Evolutionary conservation across 306 rosid genomes (phyloP).

Genomic region (Psophocarpus tetragonolobus): DNA sequence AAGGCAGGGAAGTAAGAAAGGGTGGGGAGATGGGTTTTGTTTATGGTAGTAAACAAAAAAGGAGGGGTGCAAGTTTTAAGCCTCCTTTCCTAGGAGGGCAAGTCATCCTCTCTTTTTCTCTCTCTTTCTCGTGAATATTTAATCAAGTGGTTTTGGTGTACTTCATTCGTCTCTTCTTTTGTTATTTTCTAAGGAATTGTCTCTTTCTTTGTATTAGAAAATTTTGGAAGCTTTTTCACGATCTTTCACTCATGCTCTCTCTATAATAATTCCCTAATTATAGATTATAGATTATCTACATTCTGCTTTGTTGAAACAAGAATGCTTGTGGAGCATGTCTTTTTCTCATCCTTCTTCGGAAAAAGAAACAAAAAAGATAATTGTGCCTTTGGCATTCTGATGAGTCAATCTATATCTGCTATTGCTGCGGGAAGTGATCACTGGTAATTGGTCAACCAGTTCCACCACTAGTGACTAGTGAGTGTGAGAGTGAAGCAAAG

Average conservation of each 20-base stretch:
- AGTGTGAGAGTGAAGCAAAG: slow-evolving; percentile 9
- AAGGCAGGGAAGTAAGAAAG: slow-evolving; percentile 32
- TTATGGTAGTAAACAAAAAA: slow-evolving; percentile 21
- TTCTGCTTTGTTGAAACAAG: slow-evolving; percentile 12
- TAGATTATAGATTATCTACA: slow-evolving; percentile 9
- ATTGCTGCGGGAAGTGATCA: background rate
- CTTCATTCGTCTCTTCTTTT: slow-evolving; percentile 46
- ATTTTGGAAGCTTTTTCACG: slow-evolving; percentile 44
- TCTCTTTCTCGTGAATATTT: slow-evolving; percentile 48
- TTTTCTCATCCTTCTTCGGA: slow-evolving; percentile 33
- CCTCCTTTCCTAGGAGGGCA: slow-evolving; percentile 39
- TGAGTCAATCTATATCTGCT: slow-evolving; percentile 14
- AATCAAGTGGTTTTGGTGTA: slow-evolving; percentile 40
- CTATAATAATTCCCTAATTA: slow-evolving; percentile 30
- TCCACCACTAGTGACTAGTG: background rate
- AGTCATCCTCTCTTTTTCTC: slow-evolving; percentile 38
- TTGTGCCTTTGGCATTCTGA: slow-evolving; percentile 15
- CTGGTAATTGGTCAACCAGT: slow-evolving; percentile 27
- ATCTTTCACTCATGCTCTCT: slow-evolving; percentile 17
- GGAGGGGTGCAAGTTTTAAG: slow-evolving; percentile 36
- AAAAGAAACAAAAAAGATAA: slow-evolving; percentile 24
- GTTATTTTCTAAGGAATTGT: slow-evolving; percentile 52
- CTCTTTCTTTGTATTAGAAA: slow-evolving; percentile 45
- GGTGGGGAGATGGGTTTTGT: background rate
- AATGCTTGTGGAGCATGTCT: background rate